These are phyloP conservation scores for Isabelozyma pseudorhagii DNA, from an alignment of 805 yeast genomes.

Conservation along the genomic window DNA sequence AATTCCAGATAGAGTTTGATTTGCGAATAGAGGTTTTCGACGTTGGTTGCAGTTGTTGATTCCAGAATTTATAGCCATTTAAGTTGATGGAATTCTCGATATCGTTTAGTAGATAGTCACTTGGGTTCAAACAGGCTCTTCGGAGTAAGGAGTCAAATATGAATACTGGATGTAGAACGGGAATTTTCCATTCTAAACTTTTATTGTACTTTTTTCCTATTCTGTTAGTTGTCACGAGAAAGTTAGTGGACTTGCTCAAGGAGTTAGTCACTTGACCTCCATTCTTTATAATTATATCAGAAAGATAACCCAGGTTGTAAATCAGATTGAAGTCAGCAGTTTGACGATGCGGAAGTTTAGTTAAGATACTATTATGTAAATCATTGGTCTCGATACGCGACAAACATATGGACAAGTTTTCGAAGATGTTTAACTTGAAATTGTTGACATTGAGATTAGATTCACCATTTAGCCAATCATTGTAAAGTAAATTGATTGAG, in stretches of 20 bases:
- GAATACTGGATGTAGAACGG: conserved; percentile 52
- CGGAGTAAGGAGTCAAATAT: conserved; percentile 43
- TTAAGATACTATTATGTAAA: neutral
- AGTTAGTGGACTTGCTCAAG: conserved; percentile 40
- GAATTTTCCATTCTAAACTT: conserved; percentile 52
- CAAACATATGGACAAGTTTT: conserved; percentile 43
- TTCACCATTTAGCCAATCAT: conserved; percentile 51
- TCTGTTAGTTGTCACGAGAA: conserved; percentile 48
- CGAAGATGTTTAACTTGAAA: conserved; percentile 41
- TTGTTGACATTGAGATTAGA: conserved; percentile 13
- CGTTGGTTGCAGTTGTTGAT: neutral
- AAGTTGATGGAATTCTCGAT: conserved; percentile 8
- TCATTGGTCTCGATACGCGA: conserved; percentile 29
- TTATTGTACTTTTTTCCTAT: conserved; percentile 52
- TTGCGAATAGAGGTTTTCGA: neutral
- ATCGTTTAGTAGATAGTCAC: conserved; percentile 35
- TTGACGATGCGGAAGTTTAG: neutral
- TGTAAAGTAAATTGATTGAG: conserved; percentile 42
- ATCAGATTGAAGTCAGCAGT: neutral
- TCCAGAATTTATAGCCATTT: conserved; percentile 38
- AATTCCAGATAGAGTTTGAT: conserved; percentile 38
- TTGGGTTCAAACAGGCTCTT: conserved; percentile 39
- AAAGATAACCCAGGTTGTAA: conserved; percentile 25
- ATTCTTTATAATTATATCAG: conserved; percentile 31
- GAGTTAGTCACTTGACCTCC: conserved; percentile 55